These are phyloP conservation scores for Boletus sensibilis DNA, from an alignment of 768 basidiomycete genomes.

Conservation along the genomic window DNA sequence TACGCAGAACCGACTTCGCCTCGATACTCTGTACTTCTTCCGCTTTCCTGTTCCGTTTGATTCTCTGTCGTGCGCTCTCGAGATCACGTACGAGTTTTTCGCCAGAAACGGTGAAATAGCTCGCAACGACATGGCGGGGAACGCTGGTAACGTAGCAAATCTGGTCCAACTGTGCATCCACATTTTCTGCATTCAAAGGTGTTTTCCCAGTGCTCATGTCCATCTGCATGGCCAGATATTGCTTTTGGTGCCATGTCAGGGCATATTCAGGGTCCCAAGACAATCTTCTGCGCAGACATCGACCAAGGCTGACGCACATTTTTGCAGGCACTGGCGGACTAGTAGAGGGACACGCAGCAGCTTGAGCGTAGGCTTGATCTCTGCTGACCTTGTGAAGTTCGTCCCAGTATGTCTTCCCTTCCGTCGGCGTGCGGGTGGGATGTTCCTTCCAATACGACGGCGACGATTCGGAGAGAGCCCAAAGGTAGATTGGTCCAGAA, in stretches of 20 bases:
- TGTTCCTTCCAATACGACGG: slow-evolving; percentile 57
- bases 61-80: slow-evolving; percentile 41
- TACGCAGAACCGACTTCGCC: slow-evolving; percentile 52
- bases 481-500: slow-evolving; percentile 56
- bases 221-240: slow-evolving; percentile 56
- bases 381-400: slow-evolving; percentile 49
- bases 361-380: slow-evolving; percentile 32
- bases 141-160: slow-evolving; percentile 57
- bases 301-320: slow-evolving; percentile 35
- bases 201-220: slow-evolving; percentile 42
- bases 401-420: slow-evolving; percentile 56
- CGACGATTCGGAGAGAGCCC: slow-evolving; percentile 50
- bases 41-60: slow-evolving; percentile 31
- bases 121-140: slow-evolving; percentile 47
- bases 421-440: slow-evolving; percentile 37
- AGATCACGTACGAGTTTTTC: slow-evolving; percentile 42
- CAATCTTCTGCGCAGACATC: slow-evolving; percentile 53
- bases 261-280: slow-evolving; percentile 65
- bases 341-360: slow-evolving; percentile 18
- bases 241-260: slow-evolving; percentile 65
- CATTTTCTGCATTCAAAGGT: slow-evolving; percentile 49
- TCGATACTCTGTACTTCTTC: slow-evolving; percentile 39
- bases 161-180: slow-evolving; percentile 39
- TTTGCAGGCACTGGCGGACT: slow-evolving; percentile 24
- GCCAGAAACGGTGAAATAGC: slow-evolving; percentile 44